Conservation (phyloP, 352 stramenopile species). For the Phytophthora constricta region DNA sequence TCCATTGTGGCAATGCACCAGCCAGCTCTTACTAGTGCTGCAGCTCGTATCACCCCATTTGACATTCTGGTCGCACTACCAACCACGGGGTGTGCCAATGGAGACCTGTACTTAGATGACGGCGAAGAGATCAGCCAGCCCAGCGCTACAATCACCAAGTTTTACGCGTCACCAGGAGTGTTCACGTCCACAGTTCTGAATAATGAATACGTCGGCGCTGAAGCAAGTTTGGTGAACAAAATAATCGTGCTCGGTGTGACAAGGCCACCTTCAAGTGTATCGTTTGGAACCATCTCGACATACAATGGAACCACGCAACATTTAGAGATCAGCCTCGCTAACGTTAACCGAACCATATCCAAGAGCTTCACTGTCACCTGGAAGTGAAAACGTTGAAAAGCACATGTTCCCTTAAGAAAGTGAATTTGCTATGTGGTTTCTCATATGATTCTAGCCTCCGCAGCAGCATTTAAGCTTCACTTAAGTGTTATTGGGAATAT, state of each 20-base stretch:
- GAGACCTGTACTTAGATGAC: constrained; percentile 66
- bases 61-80: constrained; percentile 56
- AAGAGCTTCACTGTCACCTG: background rate
- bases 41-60: constrained; percentile 53
- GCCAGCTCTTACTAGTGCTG: constrained; percentile 49
- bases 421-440: no score
- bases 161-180: constrained; percentile 23
- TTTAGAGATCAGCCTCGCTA: background rate
- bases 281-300: background rate
- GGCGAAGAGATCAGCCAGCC: constrained; percentile 48
- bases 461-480: no score
- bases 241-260: constrained; percentile 38
- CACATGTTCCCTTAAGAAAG: no score
- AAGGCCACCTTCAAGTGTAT: background rate
- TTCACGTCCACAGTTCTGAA: constrained; percentile 28
- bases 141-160: constrained; percentile 44
- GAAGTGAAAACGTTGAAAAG: background rate
- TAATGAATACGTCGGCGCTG: constrained; percentile 27
- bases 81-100: constrained; percentile 22
- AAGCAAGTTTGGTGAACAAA: constrained; percentile 35
- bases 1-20: constrained; percentile 58
- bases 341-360: background rate
- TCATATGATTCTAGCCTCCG: no score
- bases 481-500: no score
- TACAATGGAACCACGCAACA: background rate